Evolutionary conservation across 2,329 filamentous ascomycete genomes (phyloP).

Genomic region (Juglanconis juglandina): DNA sequence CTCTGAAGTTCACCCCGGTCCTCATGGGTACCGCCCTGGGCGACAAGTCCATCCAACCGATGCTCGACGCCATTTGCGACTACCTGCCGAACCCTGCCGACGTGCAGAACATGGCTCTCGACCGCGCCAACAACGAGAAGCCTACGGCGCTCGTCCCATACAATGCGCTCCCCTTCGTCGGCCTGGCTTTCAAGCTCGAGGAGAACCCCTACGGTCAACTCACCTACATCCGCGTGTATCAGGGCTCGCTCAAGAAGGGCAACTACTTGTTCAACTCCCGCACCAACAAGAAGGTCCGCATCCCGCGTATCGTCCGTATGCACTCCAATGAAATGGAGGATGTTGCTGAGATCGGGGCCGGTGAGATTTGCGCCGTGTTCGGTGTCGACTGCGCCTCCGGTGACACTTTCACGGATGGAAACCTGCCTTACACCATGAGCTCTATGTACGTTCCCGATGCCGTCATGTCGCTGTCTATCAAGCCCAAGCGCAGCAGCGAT

Average conservation of each 20-base stretch:
- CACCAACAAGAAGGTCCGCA: slow-evolving; percentile 91
- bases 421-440: slow-evolving; percentile 89
- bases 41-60: slow-evolving; percentile 91
- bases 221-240: slow-evolving; percentile 97
- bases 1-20: slow-evolving; percentile 86
- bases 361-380: slow-evolving; percentile 98
- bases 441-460: slow-evolving; percentile 98
- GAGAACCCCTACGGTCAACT: slow-evolving; percentile 98
- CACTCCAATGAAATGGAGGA: slow-evolving; percentile 99
- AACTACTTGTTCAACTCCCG: slow-evolving; percentile 90
- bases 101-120: slow-evolving; percentile 84
- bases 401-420: slow-evolving; percentile 95
- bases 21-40: slow-evolving; percentile 95
- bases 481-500: slow-evolving; percentile 89
- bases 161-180: slow-evolving; percentile 89
- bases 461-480: slow-evolving; percentile 96
- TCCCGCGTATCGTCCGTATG: slow-evolving; percentile 97
- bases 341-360: slow-evolving; percentile 84
- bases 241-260: slow-evolving; percentile 85
- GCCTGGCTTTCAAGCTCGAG: slow-evolving; percentile 96
- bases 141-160: slow-evolving; percentile 87
- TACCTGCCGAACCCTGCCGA: slow-evolving; percentile 90
- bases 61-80: slow-evolving; percentile 92
- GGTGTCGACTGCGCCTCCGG: slow-evolving; percentile 96
- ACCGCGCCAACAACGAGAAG: slow-evolving; percentile 73